phyloP scores from a whole-genome alignment of 2,329 filamentous ascomycete genomes.

The Calonectria fujianensis region DNA sequence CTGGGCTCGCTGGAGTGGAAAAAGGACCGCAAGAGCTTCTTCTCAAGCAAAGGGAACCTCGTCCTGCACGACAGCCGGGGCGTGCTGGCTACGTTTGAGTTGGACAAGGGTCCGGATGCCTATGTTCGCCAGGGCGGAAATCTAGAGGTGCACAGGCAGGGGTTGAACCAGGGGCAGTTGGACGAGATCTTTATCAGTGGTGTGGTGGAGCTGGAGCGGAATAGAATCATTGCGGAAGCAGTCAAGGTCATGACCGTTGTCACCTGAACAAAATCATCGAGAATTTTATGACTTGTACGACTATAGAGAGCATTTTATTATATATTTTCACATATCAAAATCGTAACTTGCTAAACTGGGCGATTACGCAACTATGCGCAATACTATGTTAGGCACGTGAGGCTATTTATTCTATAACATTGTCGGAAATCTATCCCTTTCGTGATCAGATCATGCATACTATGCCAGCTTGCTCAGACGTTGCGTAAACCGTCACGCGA shows the following conservation, averaged over 20 bases:
- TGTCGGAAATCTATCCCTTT: too few relatives aligned
- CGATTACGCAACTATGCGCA: too few relatives aligned
- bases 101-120: constrained; percentile 3
- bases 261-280: neutral
- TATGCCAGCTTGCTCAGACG: too few relatives aligned
- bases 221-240: neutral
- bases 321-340: neutral
- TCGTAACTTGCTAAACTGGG: too few relatives aligned
- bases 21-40: constrained; percentile 8
- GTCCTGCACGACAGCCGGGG: neutral
- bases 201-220: constrained; percentile 2
- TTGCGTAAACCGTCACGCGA: neutral
- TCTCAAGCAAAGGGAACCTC: neutral
- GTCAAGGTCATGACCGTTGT: neutral
- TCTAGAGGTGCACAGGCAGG: neutral
- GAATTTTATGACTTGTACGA: neutral
- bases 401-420: too few relatives aligned
- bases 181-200: constrained; percentile 15
- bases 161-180: neutral
- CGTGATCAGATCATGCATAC: too few relatives aligned
- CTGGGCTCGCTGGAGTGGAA: constrained; percentile 8
- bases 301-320: neutral
- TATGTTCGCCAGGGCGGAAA: neutral
- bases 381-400: too few relatives aligned
- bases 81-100: neutral